A percentile compares a stretch with the other conserved stretches of the same genome.
Conservation (phyloP, 345 rosid species). For the Limnanthes douglasii region DNA sequence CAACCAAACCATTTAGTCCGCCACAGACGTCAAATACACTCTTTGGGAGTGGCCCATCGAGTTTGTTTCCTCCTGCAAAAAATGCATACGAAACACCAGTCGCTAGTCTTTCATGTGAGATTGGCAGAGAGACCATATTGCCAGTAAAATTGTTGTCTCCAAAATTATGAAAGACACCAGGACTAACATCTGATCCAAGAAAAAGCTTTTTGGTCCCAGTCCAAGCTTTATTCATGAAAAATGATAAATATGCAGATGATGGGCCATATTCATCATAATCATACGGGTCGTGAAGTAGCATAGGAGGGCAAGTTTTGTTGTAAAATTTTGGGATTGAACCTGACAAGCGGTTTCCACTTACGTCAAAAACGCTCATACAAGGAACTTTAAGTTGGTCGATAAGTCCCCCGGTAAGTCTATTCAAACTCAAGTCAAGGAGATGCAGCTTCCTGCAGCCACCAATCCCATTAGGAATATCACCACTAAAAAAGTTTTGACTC, state of each 20-base stretch:
- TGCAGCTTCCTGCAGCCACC: constrained; percentile 46
- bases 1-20: constrained; percentile 19
- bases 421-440: constrained; percentile 58
- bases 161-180: constrained; percentile 46
- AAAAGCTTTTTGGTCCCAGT: constrained; percentile 15
- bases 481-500: constrained; percentile 56
- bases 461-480: constrained; percentile 35
- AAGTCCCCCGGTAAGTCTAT: constrained; percentile 51
- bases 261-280: constrained; percentile 16
- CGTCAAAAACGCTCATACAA: constrained; percentile 74
- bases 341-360: constrained; percentile 44
- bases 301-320: constrained; percentile 26
- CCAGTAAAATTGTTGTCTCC: constrained; percentile 68
- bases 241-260: constrained; percentile 39
- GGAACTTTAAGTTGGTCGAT: constrained; percentile 41
- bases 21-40: constrained; percentile 29
- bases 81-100: constrained; percentile 37
- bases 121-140: constrained; percentile 28
- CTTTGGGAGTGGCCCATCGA: constrained; percentile 27
- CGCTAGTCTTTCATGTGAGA: constrained; percentile 41
- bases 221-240: constrained; percentile 28
- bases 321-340: constrained; percentile 59
- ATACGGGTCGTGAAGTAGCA: constrained; percentile 17
- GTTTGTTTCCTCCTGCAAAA: constrained; percentile 33
- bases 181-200: constrained; percentile 23